A percentile compares a stretch with the other conserved stretches of the same genome.
Conservation (phyloP, 805 yeast genomes). For the Metschnikowia hibisci region DNA sequence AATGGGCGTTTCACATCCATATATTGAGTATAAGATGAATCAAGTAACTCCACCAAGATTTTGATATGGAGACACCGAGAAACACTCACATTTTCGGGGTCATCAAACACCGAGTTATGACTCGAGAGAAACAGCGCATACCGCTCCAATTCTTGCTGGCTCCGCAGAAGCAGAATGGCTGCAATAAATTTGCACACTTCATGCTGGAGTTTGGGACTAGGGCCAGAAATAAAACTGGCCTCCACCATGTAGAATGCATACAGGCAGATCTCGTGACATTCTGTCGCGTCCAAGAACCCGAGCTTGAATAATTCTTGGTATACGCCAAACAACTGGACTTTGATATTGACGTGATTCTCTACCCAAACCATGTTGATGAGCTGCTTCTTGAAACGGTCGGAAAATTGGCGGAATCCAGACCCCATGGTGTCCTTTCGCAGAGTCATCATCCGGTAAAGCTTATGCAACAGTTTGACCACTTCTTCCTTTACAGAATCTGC, state of each 20-base stretch:
- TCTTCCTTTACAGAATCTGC: conserved; percentile 58
- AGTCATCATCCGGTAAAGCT: conserved; percentile 37
- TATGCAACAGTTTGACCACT: conserved; percentile 53
- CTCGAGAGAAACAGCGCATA: conserved; percentile 29
- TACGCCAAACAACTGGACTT: conserved; percentile 46
- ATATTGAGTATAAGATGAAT: conserved; percentile 11
- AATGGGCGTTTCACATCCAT: conserved; percentile 1
- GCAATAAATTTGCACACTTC: conserved; percentile 57
- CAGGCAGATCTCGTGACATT: conserved; percentile 25
- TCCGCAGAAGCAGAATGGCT: conserved; percentile 38
- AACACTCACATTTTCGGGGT: conserved; percentile 19
- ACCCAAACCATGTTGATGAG: conserved; percentile 52
- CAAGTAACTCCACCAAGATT: conserved; percentile 15
- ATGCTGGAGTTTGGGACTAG: conserved; percentile 26
- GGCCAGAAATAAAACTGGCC: not conserved
- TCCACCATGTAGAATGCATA: conserved; percentile 19
- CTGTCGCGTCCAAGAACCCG: conserved; percentile 63
- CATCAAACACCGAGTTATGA: conserved; percentile 23
- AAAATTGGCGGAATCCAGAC: conserved; percentile 72
- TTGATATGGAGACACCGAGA: conserved; percentile 22
- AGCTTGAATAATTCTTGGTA: conserved; percentile 52
- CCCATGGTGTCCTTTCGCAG: conserved; percentile 27
- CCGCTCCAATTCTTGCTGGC: conserved; percentile 34
- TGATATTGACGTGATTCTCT: conserved; percentile 51
- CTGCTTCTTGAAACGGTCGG: conserved; percentile 66